These are phyloP conservation scores for Melanomma pulvis-pyrius DNA, from an alignment of 495 filamentous ascomycete species.

Conservation along the genomic window DNA sequence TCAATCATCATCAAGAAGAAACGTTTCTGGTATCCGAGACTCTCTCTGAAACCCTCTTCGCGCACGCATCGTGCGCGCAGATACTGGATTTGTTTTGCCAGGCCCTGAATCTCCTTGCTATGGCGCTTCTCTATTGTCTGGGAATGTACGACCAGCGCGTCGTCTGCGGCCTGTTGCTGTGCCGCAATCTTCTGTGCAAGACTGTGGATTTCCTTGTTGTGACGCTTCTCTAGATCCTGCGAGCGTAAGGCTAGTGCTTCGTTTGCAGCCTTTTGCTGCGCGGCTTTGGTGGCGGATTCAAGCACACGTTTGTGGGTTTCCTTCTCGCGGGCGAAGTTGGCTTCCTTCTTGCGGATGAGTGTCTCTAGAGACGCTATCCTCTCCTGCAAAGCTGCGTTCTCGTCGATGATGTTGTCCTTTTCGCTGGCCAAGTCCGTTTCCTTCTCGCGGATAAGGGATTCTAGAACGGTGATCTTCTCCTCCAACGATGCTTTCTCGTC, in stretches of 20 bases:
- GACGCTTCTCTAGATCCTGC: background rate
- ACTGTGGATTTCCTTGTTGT: background rate
- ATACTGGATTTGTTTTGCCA: slow-evolving; percentile 89
- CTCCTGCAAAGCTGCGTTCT: slow-evolving; percentile 31
- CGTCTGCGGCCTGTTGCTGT: slow-evolving; percentile 3
- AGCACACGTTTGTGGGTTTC: slow-evolving; percentile 28
- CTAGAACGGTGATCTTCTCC: slow-evolving; percentile 58
- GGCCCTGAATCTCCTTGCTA: slow-evolving; percentile 76
- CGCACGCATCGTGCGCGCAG: slow-evolving; percentile 75
- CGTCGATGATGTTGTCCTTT: slow-evolving; percentile 39
- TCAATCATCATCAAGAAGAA: slow-evolving; percentile 77
- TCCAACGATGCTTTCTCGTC: slow-evolving; percentile 54
- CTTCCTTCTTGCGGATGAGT: background rate
- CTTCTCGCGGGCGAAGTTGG: slow-evolving; percentile 3
- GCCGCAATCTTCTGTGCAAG: slow-evolving; percentile 11
- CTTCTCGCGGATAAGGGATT: slow-evolving; percentile 53
- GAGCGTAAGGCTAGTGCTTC: background rate
- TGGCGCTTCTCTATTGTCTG: slow-evolving; percentile 58
- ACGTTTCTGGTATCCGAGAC: slow-evolving; percentile 78
- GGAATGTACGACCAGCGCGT: slow-evolving; percentile 20
- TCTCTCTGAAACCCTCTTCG: slow-evolving; percentile 76
- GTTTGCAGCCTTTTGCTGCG: slow-evolving; percentile 10
- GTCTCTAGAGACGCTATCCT: slow-evolving; percentile 36
- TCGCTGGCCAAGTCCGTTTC: slow-evolving; percentile 28
- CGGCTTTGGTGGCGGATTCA: slow-evolving; percentile 42